Percentiles rank a stretch among this genome's conserved stretches.
phyloP scores from a whole-genome alignment of 306 rosid species.

The Malus fusca region DNA sequence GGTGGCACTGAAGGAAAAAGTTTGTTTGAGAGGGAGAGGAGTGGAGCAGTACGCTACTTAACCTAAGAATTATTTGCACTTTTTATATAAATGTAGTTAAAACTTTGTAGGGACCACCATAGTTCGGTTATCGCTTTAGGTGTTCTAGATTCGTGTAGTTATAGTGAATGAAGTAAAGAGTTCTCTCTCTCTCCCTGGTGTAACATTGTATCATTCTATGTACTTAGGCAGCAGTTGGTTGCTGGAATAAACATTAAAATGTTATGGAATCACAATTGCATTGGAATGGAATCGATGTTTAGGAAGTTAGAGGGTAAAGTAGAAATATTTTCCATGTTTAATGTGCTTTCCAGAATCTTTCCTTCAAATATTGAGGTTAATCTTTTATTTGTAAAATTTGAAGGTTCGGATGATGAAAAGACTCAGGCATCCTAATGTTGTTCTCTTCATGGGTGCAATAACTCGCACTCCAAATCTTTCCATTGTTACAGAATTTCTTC shows the following conservation, averaged over 20 bases:
- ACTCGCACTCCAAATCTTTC: conserved; percentile 87
- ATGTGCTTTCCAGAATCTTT: background rate
- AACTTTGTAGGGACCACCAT: too few relatives aligned
- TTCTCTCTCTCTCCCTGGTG: background rate
- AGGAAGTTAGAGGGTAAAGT: background rate
- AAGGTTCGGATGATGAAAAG: conserved; percentile 89
- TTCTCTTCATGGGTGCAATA: conserved; percentile 97
- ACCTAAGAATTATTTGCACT: too few relatives aligned
- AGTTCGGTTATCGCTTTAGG: background rate
- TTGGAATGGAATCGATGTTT: background rate
- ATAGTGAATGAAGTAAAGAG: background rate
- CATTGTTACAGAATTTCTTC: conserved; percentile 88
- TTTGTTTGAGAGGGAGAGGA: too few relatives aligned
- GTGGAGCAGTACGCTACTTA: too few relatives aligned
- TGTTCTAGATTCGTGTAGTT: background rate
- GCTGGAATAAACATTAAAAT: background rate
- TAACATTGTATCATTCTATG: background rate
- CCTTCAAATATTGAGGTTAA: background rate
- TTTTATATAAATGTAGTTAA: too few relatives aligned
- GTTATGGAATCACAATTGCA: background rate
- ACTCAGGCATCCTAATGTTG: conserved; percentile 92
- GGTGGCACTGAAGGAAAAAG: too few relatives aligned
- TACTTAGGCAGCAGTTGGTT: background rate
- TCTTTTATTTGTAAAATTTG: conserved; percentile 7
- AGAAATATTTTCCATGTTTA: background rate